These are phyloP conservation scores for Lachnellula hyalina DNA, from an alignment of 2,329 filamentous ascomycete species.

Conservation along the genomic window DNA sequence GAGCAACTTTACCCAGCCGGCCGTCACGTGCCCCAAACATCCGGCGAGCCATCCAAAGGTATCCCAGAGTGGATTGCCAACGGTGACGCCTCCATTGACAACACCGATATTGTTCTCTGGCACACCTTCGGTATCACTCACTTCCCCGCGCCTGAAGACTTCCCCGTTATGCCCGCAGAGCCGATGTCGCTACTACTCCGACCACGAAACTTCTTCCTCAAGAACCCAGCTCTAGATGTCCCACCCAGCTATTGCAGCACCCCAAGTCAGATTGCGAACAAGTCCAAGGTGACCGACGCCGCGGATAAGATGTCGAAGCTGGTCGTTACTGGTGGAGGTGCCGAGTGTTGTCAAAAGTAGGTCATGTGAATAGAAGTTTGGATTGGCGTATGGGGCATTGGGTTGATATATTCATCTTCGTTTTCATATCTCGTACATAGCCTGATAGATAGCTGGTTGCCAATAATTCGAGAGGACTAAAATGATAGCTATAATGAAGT, in stretches of 20 bases:
- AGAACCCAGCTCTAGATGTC: constrained; percentile 55
- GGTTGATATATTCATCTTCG: neutral
- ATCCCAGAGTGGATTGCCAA: constrained; percentile 48
- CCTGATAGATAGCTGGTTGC: neutral
- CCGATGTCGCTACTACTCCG: constrained; percentile 64
- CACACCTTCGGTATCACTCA: constrained; percentile 90
- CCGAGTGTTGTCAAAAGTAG: constrained; percentile 26
- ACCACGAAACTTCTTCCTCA: constrained; percentile 53
- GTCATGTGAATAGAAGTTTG: too few species aligned
- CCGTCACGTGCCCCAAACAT: constrained; percentile 55
- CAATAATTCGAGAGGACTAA: too few species aligned
- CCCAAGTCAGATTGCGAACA: constrained; percentile 60
- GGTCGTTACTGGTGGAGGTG: constrained; percentile 17
- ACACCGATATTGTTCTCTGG: constrained; percentile 87
- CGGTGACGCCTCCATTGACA: constrained; percentile 62
- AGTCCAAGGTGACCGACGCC: constrained; percentile 39
- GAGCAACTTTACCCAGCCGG: constrained; percentile 56
- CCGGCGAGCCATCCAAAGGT: constrained; percentile 39
- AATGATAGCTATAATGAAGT: too few species aligned
- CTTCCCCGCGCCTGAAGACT: constrained; percentile 85
- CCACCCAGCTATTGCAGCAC: constrained; percentile 63
- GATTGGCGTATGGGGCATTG: neutral
- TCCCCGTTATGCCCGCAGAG: constrained; percentile 85
- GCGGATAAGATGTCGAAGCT: constrained; percentile 43
- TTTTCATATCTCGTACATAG: neutral